Conservation (phyloP, 768 basidiomycete species). For the Mrakia hoshinonis region DNA sequence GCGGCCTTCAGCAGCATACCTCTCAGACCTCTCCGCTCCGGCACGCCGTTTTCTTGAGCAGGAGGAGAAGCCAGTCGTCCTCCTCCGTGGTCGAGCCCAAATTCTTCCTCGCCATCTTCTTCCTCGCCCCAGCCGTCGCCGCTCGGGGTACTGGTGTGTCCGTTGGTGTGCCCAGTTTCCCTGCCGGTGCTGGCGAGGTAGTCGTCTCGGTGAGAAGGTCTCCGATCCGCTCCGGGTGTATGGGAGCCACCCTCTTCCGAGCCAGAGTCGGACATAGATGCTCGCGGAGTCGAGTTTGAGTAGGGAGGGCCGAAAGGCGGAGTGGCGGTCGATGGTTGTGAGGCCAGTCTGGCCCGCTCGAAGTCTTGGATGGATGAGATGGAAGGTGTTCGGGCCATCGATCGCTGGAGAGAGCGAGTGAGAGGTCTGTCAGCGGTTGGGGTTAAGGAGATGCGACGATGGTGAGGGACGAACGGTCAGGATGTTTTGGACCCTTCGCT, state of each 20-base stretch:
- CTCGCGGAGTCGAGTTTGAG: background rate
- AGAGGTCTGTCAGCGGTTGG: too few species aligned
- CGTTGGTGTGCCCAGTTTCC: background rate
- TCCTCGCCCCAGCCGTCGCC: background rate
- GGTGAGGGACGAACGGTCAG: background rate
- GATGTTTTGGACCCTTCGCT: conserved; percentile 12
- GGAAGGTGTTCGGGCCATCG: conserved; percentile 18
- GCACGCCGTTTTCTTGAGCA: too few species aligned
- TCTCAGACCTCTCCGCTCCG: too few species aligned
- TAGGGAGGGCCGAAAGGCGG: background rate
- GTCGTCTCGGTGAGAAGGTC: background rate
- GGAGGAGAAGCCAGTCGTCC: background rate
- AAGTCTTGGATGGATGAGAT: conserved; percentile 26
- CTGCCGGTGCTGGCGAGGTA: too few species aligned
- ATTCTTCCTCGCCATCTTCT: background rate
- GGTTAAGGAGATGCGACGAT: background rate
- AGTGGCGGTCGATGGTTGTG: background rate
- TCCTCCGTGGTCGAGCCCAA: background rate
- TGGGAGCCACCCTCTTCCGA: background rate
- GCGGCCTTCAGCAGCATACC: too few species aligned
- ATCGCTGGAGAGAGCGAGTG: background rate
- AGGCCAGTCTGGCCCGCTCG: background rate
- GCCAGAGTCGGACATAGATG: background rate
- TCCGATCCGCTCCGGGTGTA: background rate
- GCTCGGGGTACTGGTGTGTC: background rate